Evolutionary conservation across 768 basidiomycete species (phyloP).

Genomic region (Albatrellus ellisii): DNA sequence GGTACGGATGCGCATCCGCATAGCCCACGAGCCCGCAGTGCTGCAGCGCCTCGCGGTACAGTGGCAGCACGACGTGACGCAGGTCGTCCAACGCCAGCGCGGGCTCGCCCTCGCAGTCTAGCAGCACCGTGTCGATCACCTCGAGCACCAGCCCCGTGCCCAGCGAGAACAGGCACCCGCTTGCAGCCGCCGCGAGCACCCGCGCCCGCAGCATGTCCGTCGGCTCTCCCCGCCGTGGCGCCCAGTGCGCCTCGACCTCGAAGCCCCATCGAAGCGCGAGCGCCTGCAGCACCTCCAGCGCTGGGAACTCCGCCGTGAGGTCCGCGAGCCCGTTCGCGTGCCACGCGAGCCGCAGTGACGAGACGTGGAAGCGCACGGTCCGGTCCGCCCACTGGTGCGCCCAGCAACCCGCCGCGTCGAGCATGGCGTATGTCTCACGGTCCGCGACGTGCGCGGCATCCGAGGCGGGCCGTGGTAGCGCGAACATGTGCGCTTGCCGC

Average conservation of each 20-base stretch:
- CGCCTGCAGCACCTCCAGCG: constrained; percentile 7
- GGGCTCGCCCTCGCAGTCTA: constrained; percentile 1
- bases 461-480: constrained; percentile 3
- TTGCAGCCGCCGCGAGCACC: background rate
- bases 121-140: constrained; percentile 8
- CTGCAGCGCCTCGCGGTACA: constrained; percentile 4
- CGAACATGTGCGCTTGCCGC: constrained; percentile 2
- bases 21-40: constrained; percentile 4
- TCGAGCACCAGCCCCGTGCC: constrained; percentile 7
- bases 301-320: constrained; percentile 2
- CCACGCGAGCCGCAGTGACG: constrained; percentile 9
- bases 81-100: constrained; percentile 3
- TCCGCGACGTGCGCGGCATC: constrained; percentile 1
- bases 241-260: constrained; percentile 5
- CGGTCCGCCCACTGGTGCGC: constrained; percentile 8
- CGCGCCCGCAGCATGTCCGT: constrained; percentile 2
- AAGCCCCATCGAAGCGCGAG: constrained; percentile 9
- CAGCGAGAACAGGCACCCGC: constrained; percentile 1
- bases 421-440: constrained; percentile 10
- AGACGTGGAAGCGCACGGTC: constrained; percentile 7
- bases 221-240: background rate
- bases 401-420: constrained; percentile 12
- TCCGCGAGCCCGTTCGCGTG: constrained; percentile 7
- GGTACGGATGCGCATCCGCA: background rate
- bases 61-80: constrained; percentile 5